These are phyloP conservation scores for Coemansia guatemalensis DNA, from an alignment of 192 early-diverging fungal genomes.

Conservation along the genomic window DNA sequence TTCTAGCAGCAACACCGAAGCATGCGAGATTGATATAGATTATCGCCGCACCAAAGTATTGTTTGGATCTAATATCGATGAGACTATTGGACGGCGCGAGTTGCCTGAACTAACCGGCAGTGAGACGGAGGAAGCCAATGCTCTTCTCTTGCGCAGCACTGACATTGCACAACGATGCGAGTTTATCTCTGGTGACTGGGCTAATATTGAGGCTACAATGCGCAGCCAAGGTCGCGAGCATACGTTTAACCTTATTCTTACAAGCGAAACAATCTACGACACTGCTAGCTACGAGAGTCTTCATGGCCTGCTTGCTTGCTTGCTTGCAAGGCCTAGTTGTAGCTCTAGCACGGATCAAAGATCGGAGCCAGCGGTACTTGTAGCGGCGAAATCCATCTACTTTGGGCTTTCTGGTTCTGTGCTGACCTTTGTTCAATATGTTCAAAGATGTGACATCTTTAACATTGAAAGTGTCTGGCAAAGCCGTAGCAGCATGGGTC, in stretches of 20 bases:
- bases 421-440: constrained; percentile 66
- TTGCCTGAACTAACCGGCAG: constrained; percentile 45
- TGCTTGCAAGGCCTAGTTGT: constrained; percentile 40
- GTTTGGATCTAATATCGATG: constrained; percentile 38
- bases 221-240: constrained; percentile 48
- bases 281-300: constrained; percentile 61
- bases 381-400: constrained; percentile 92
- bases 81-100: constrained; percentile 33
- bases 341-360: constrained; percentile 31
- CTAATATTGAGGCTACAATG: constrained; percentile 48
- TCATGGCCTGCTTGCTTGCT: constrained; percentile 57
- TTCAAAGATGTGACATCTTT: constrained; percentile 57
- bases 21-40: constrained; percentile 49
- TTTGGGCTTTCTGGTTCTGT: constrained; percentile 93
- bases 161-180: constrained; percentile 45
- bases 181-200: constrained; percentile 72
- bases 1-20: constrained; percentile 32
- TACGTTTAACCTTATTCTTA: constrained; percentile 71
- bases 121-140: constrained; percentile 34
- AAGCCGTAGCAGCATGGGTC: constrained; percentile 60
- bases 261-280: constrained; percentile 78
- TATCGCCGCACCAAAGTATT: constrained; percentile 38
- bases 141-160: constrained; percentile 11
- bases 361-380: constrained; percentile 43
- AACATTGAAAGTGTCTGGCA: constrained; percentile 61